Evolutionary conservation across 495 filamentous ascomycete genomes (phyloP), one percentile per base, ranked within the genome.

Genomic region (Chaetomium fimeti): DNA sequence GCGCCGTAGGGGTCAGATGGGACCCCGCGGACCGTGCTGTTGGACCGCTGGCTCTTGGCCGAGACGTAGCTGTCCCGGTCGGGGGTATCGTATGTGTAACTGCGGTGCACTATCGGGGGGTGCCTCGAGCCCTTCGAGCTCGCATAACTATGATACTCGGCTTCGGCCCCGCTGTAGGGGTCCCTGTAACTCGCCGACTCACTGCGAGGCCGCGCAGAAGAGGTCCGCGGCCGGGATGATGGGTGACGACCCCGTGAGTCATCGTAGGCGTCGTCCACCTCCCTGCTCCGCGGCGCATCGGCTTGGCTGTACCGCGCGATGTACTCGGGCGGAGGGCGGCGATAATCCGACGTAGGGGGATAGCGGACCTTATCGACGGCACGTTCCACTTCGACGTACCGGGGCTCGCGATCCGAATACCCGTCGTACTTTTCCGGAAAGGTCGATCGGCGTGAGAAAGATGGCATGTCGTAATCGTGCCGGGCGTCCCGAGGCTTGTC

Each of bases 401-500:
- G 75, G 28, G 66, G 63, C 29, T 63, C 67, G 36, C 67, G 72
- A 42, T 75, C 71, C 22, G 73, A 59, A 49, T 72, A 73, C 20
- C 65, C 71, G 12, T 81, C 74, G 48, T 72, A 72, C 32, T 64
- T 71, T 7, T 80, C 74, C 6, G 77, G 75, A 55, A 68, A 76
- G 18, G 77, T 79, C 1, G 75, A 66, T 16, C 75, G 75, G 52
- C 77, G 73, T 15, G 70, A 64, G 57, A 78, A 75, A 15, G 69
- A 24, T 22, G 76, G 71, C 29, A 64, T 22, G 11, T 78, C 78
- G 60, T 69, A 77, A 2, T 77, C 77, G 38, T 77, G 72, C 3
- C 66, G 72, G 65, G 81, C 68, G 71, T 72, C 70, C 38, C 72
- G 80, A 43, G 79, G 74, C 9, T 76, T 73, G 63, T 87, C 88